Conservation (phyloP, 2,329 filamentous ascomycete genomes). For the Xylogone sp. region DNA sequence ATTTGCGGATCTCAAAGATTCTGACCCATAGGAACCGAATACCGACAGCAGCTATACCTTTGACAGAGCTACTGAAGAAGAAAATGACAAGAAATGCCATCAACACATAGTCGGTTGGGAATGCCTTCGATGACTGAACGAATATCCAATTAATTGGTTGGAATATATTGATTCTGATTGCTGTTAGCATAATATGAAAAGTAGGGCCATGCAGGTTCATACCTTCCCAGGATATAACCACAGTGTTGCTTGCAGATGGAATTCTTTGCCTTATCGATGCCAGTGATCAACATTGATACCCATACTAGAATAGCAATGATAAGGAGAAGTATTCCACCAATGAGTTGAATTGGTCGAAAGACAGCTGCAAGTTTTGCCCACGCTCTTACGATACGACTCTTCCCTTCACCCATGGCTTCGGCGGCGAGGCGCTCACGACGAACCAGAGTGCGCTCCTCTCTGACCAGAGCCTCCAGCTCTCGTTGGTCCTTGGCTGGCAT, state of each 20-base stretch:
- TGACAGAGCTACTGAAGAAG: constrained; percentile 83
- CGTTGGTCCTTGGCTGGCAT: constrained; percentile 82
- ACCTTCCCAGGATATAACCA: constrained; percentile 78
- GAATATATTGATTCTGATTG: constrained; percentile 76
- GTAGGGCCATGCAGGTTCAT: constrained; percentile 1
- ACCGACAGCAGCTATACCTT: constrained; percentile 80
- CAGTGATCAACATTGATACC: constrained; percentile 91
- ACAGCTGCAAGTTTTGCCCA: constrained; percentile 81
- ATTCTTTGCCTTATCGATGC: constrained; percentile 94
- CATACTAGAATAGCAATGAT: constrained; percentile 73
- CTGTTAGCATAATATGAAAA: not conserved
- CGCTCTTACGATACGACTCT: constrained; percentile 64
- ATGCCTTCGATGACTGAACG: constrained; percentile 74
- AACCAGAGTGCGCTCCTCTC: constrained; percentile 89
- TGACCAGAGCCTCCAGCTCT: constrained; percentile 79
- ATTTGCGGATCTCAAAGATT: constrained; percentile 86
- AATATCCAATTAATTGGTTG: constrained; percentile 93
- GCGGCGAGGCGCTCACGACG: constrained; percentile 84
- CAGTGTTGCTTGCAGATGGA: constrained; percentile 87
- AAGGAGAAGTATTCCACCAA: constrained; percentile 78
- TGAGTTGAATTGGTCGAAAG: constrained; percentile 82
- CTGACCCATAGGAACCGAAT: constrained; percentile 96
- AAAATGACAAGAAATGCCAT: constrained; percentile 82
- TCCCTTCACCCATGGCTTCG: constrained; percentile 75
- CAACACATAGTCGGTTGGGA: constrained; percentile 88